Evolutionary conservation across 305 asterid genomes (phyloP).

Genomic region (Coffea humblotiana): DNA sequence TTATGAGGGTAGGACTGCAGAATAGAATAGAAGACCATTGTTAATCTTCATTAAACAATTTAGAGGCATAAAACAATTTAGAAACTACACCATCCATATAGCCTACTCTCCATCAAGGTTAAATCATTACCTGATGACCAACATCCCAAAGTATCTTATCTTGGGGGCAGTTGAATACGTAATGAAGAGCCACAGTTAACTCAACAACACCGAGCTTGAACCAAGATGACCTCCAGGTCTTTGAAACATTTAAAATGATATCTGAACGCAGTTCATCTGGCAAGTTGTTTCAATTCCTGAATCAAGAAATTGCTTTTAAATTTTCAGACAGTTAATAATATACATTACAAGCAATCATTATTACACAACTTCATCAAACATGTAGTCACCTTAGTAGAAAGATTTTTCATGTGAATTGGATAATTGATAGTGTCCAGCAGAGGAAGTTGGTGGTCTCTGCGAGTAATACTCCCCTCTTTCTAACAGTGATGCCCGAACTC

Average conservation of each 20-base stretch:
- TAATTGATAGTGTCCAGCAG: constrained; percentile 88
- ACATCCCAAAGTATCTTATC: constrained; percentile 95
- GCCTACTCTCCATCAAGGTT: constrained; percentile 1
- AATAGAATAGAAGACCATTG: constrained; percentile 9
- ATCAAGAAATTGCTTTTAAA: constrained; percentile 12
- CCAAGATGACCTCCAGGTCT: constrained; percentile 99
- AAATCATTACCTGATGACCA: constrained; percentile 78
- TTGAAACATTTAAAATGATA: constrained; percentile 90
- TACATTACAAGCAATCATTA: not conserved
- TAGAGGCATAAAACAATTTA: not conserved
- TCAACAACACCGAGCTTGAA: constrained; percentile 92
- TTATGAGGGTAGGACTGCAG: constrained; percentile 93
- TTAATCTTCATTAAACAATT: constrained; percentile 7
- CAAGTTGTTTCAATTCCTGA: constrained; percentile 91
- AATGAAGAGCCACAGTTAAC: constrained; percentile 95
- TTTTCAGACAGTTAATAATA: not conserved
- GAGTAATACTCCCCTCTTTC: constrained; percentile 79
- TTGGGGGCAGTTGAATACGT: constrained; percentile 83
- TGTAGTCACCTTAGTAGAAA: constrained; percentile 64
- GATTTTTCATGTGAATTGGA: constrained; percentile 96
- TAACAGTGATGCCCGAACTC: constrained; percentile 64
- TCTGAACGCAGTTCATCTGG: constrained; percentile 88
- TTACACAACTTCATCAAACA: not conserved
- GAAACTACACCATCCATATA: not conserved
- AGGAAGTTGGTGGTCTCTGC: constrained; percentile 89